These are phyloP conservation scores for Trametes polyzona DNA, from an alignment of 1,284 basidiomycete genomes.

Conservation along the genomic window DNA sequence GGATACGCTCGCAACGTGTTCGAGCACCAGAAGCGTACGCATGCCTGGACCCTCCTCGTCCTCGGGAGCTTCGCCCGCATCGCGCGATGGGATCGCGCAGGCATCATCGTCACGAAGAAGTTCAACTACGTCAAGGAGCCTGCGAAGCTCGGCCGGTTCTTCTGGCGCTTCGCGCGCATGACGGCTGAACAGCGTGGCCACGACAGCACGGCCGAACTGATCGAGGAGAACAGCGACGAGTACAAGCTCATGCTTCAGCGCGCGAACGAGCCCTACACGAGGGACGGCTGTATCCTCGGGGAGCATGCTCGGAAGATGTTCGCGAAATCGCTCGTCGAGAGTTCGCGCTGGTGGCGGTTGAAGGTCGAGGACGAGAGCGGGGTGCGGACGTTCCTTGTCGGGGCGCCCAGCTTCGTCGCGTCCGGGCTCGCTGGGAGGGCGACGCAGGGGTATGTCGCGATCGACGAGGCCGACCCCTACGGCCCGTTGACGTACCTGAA, in stretches of 20 bases:
- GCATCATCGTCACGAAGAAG: neutral
- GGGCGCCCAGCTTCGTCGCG: neutral
- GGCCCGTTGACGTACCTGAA: conserved; percentile 14
- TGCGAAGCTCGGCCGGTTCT: conserved; percentile 2
- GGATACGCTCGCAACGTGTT: neutral
- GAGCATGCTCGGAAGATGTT: too few species aligned
- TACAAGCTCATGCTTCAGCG: neutral
- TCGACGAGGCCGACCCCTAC: neutral
- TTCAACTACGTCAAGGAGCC: neutral
- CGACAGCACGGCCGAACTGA: conserved; percentile 3
- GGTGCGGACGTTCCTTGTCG: conserved; percentile 4
- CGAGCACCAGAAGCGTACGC: conserved; percentile 3
- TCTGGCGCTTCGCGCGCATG: conserved; percentile 10
- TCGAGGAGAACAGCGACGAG: neutral
- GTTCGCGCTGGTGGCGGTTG: conserved; percentile 9
- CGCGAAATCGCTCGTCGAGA: neutral
- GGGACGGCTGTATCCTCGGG: too few species aligned
- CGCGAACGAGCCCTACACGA: conserved; percentile 2
- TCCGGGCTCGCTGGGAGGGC: neutral
- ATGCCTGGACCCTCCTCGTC: conserved; percentile 3
- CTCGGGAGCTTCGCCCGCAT: neutral
- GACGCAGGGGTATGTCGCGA: conserved; percentile 14
- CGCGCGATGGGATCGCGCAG: conserved; percentile 3
- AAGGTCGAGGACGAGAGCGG: neutral
- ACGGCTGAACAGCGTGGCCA: conserved; percentile 3